These are phyloP conservation scores for Pythium dissimile DNA, from an alignment of 352 stramenopile genomes.

Conservation along the genomic window DNA sequence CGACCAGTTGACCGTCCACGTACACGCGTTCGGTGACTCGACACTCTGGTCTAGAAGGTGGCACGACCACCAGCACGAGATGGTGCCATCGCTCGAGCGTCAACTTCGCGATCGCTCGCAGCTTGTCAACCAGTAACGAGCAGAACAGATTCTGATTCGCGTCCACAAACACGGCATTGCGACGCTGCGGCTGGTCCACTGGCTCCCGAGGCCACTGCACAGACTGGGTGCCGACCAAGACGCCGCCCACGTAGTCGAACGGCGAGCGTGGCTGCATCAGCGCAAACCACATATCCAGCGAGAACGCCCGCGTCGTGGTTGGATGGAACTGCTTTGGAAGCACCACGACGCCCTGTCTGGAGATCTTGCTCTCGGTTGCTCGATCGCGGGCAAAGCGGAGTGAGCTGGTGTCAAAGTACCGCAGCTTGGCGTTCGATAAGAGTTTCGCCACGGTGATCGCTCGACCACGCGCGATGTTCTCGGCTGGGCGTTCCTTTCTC, in stretches of 20 bases:
- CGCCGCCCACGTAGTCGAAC: background rate
- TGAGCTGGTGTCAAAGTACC: background rate
- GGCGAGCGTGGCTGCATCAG: background rate
- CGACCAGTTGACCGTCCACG: background rate
- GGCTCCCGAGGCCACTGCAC: background rate
- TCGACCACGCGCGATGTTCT: no score
- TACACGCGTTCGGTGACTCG: background rate
- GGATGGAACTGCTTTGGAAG: background rate
- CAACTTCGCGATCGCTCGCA: background rate
- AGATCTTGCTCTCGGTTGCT: background rate
- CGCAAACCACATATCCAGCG: constrained; percentile 5
- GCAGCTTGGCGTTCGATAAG: background rate
- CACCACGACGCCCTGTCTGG: background rate
- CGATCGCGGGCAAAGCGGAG: background rate
- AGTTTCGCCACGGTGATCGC: background rate
- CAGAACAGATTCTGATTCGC: constrained; percentile 9
- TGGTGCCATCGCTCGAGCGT: constrained; percentile 1
- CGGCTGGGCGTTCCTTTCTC: no score
- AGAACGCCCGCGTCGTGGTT: background rate
- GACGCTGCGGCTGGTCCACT: background rate
- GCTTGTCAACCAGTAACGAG: constrained; percentile 1
- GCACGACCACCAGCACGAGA: background rate
- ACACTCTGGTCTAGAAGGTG: no score
- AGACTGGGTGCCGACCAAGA: background rate
- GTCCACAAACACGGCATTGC: constrained; percentile 14